Evolutionary conservation across 2,329 filamentous ascomycete species (phyloP), one percentile per base, ranked within the genome.

Genomic region (Aspergillus eucalypticola): DNA sequence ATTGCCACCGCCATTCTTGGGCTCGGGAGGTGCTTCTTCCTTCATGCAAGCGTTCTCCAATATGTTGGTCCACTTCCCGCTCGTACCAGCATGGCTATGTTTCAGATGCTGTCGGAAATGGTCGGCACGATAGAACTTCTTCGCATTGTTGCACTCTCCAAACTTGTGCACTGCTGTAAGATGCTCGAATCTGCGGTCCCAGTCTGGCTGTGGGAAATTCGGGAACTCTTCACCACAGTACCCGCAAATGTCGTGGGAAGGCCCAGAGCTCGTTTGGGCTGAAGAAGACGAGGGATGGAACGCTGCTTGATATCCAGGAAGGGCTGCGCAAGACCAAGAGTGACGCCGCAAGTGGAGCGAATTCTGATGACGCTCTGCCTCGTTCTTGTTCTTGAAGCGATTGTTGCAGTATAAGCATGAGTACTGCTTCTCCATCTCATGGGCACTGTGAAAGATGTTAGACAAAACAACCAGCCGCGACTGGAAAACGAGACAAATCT

Each of bases 11-110:
- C 54, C 27, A 23, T 64, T 62, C 35, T 63, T 64, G 8, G 68
- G 70, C 53, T 78, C 76, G 1, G 71, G 70, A 1, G 73, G 72
- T 10, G 71, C 65, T 58, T 96, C 92, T 73, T 96, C 93, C 75
- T 93, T 88, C 91, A 98, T 96, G 79, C 95, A 99, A 5, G 93
- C 92, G 73, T 92, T 96, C 75, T 99, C 95, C 35, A 99, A 83
- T 84, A 96, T 93, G 76, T 98, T 98, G 11, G 95, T 99, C 95
- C 95, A 99, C 77, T 98, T 98, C 32, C 95, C 95, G 76, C 92
- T 97, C 0, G 92, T 94, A 38, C 95, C 95, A 39, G 91, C 91
- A 78, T 98, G 95, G 75, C 92, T 97, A 76, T 99, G 95, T 82
- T 98, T 99, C 60, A 99, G 82, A 78, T 99, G 95, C 77, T 99